Base-by-base conservation (phyloP, 1,139 yeast species). In the Yamadazyma dendronema region DNA sequence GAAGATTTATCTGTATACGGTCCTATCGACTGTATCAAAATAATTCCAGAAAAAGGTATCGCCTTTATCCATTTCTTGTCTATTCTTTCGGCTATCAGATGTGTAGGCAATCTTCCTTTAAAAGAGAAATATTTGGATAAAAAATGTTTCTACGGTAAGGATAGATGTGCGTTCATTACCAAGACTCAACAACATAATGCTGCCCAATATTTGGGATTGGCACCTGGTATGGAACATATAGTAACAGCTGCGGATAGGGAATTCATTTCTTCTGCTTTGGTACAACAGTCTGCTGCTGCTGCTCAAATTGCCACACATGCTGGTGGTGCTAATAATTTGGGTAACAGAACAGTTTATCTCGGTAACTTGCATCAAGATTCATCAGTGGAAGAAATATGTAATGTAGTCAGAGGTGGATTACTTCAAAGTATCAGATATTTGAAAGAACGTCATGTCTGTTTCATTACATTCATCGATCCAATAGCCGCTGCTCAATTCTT, bases 171-270 rank as follows among this genome's bases (percentile, higher is more conserved):
- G 4, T 78, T 78, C 54, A 86, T 90, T 36, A 88, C 97, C 27
- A 88, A 87, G 60, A 86, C 97, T 21, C 97, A 92, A 62, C 96
- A 89, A 62, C 97, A 90, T 57, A 89, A 90, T 59, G 97, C 97
- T 16, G 96, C 97, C 7, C 96, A 90, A 62, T 90, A 88, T 58
- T 68, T 90, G 43, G 97, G 97, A 2, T 74, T 89, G 49, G 89
- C 90, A 29, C 95, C 95, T 16, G 95, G 95, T 19, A 80, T 83
- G 78, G 96, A 86, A 56, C 89, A 85, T 55, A 70, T 86, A 41
- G 82, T 82, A 19, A 83, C 89, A 30, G 84, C 84, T 43, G 88
- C 90, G 16, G 96, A 89, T 58, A 68, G 86, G 36, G 86, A 79
- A 48, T 72, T 79, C 49, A 73, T 51, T 48, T 77, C 82, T 2